Evolutionary conservation across 2,329 filamentous ascomycete species (phyloP).

Genomic region (Paraconiothyrium sp.): DNA sequence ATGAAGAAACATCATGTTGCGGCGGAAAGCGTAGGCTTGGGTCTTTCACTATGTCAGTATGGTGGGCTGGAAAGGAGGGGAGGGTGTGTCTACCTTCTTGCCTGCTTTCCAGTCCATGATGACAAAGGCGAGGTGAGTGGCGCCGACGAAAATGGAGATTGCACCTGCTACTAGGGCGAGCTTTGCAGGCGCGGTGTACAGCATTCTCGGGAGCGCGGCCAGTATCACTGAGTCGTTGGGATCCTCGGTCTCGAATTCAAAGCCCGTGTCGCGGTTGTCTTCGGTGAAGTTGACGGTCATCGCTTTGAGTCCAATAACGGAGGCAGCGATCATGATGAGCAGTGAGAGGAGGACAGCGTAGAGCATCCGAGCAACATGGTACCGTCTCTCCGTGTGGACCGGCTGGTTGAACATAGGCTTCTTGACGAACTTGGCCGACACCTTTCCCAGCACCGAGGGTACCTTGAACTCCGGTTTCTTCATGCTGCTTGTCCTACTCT

Average conservation of each 20-base stretch:
- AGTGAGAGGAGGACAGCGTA: constrained; percentile 30
- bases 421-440: constrained; percentile 21
- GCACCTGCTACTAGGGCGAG: constrained; percentile 36
- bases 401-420: constrained; percentile 35
- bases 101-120: constrained; percentile 37
- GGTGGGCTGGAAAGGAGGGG: not conserved
- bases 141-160: constrained; percentile 32
- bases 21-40: constrained; percentile 44
- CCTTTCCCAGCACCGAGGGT: constrained; percentile 20
- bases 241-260: constrained; percentile 34
- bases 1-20: constrained; percentile 46
- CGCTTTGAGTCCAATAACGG: constrained; percentile 39
- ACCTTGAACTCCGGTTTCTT: constrained; percentile 28
- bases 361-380: constrained; percentile 32
- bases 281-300: constrained; percentile 46
- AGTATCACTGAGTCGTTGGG: constrained; percentile 29
- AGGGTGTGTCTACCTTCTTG: constrained; percentile 29
- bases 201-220: constrained; percentile 39
- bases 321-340: constrained; percentile 30
- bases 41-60: constrained; percentile 30
- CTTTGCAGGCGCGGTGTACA: constrained; percentile 41
- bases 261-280: constrained; percentile 42
- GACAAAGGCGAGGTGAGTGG: constrained; percentile 35
- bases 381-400: constrained; percentile 24
- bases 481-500: constrained; percentile 16